Evolutionary conservation across 2,329 filamentous ascomycete species (phyloP).

Genomic region (Corniculantispora saksenae): DNA sequence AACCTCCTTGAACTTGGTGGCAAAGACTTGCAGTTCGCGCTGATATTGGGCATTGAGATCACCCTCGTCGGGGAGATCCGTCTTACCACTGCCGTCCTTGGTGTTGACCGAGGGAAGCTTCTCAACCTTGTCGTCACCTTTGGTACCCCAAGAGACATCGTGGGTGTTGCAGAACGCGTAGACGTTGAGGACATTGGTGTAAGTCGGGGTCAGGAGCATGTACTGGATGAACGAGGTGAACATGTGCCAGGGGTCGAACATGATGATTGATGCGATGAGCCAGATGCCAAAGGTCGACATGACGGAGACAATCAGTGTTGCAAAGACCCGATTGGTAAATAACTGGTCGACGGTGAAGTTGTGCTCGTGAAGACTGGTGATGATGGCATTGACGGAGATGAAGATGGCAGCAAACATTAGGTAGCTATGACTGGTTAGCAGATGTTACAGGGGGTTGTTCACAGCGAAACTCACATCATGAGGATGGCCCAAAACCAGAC

Average conservation of each 20-base stretch:
- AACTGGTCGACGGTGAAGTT: conserved; percentile 69
- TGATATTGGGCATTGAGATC: conserved; percentile 97
- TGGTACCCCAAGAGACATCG: conserved; percentile 97
- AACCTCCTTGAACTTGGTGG: conserved; percentile 71
- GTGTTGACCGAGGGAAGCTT: conserved; percentile 85
- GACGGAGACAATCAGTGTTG: conserved; percentile 89
- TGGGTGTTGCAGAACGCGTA: conserved; percentile 99
- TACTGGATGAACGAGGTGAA: conserved; percentile 95
- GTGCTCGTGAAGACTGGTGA: conserved; percentile 64
- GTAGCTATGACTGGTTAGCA: conserved; percentile 56
- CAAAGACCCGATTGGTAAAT: conserved; percentile 86
- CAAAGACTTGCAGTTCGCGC: conserved; percentile 74
- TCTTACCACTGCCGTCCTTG: conserved; percentile 87
- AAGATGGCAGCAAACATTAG: conserved; percentile 93
- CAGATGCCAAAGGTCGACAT: conserved; percentile 91
- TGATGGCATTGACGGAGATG: conserved; percentile 86
- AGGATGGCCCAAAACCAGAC: conserved; percentile 97
- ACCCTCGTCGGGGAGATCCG: conserved; percentile 90
- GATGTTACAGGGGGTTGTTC: neutral
- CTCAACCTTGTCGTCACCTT: conserved; percentile 94
- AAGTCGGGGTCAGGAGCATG: conserved; percentile 89
- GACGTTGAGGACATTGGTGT: conserved; percentile 98
- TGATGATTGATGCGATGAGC: conserved; percentile 86
- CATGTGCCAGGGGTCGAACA: conserved; percentile 99
- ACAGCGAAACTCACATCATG: conserved; percentile 68